Base-by-base conservation (phyloP, 2,329 filamentous ascomycete genomes). In the Alternaria longipes region DNA sequence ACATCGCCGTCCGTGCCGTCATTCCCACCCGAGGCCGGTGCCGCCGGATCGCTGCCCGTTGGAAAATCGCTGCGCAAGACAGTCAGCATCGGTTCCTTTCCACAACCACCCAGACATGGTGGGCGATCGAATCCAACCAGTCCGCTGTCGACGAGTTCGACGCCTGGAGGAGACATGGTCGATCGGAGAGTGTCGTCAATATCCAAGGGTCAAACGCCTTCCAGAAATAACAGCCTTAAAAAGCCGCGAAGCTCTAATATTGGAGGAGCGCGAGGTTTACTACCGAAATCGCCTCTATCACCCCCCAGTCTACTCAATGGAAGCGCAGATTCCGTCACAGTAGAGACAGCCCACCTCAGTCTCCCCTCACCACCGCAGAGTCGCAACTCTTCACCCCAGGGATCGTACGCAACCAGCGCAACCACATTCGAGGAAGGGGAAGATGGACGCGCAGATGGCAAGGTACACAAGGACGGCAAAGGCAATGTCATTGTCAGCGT, bases 401-500 rank as follows among this genome's bases (percentile, higher is more conserved):
- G 92, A 62, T 97, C 94, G 1, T 96, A 96, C 74, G 94, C 92
- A 11, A 97, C 93, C 3, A 96, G 73, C 54, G 92, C 91, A 18
- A 97, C 93, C 0, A 94, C 91, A 1, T 93, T 93, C 72, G 94
- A 97, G 72, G 94, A 97, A 26, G 87, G 86, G 24, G 91, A 94
- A 81, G 65, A 89, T 81, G 77, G 58, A 85, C 88, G 76, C 63
- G 72, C 73, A 41, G 69, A 73, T 28, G 78, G 77, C 59, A 79
- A 75, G 45, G 56, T 50, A 30, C 58, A 54, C 36, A 89, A 87
- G 70, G 93, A 97, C 71, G 87, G 86, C 56, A 98, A 97, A 78
- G 95, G 95, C 53, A 99, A 99, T 74, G 94, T 99, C 14, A 81
- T 98, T 63, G 94, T 99, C 69, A 98, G 95, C 76, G 94, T 99